A percentile compares a stretch with the other conserved stretches of the same genome.
These are phyloP conservation scores for Desmodesmus armatus DNA, from an alignment of 139 green algal genomes.

Conservation along the genomic window DNA sequence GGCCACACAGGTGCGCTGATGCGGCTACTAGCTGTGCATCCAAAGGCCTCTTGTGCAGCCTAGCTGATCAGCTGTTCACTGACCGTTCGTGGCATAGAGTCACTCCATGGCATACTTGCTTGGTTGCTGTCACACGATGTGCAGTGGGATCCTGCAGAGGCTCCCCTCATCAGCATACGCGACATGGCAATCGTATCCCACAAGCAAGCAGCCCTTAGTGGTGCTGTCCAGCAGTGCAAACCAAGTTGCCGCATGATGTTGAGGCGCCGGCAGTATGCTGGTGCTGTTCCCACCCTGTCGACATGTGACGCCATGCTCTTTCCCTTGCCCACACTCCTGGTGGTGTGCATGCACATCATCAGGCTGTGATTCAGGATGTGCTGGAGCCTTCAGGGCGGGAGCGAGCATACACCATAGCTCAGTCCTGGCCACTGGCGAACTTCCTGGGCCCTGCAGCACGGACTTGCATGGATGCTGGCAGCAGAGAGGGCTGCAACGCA, in stretches of 20 bases:
- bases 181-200: too few species aligned
- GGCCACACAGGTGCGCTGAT: slow-evolving; percentile 52
- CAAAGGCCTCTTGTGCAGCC: too few species aligned
- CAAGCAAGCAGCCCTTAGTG: too few species aligned
- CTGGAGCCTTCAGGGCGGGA: slow-evolving; percentile 8
- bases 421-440: slow-evolving; percentile 50
- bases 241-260: background rate
- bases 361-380: slow-evolving; percentile 40
- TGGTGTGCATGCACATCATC: background rate
- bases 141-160: too few species aligned
- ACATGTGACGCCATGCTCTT: background rate
- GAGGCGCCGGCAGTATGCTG: background rate
- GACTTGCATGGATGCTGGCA: slow-evolving; percentile 45
- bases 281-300: too few species aligned
- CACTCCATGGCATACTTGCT: too few species aligned
- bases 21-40: too few species aligned
- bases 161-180: too few species aligned
- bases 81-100: too few species aligned
- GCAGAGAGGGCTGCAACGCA: slow-evolving; percentile 60
- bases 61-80: too few species aligned
- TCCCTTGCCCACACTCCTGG: background rate
- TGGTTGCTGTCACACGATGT: too few species aligned
- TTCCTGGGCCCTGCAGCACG: slow-evolving; percentile 54
- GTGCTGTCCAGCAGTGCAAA: background rate
- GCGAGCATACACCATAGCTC: slow-evolving; percentile 35